Conservation (phyloP, 1,284 basidiomycete genomes). For the Heterobasidion irregulare region DNA sequence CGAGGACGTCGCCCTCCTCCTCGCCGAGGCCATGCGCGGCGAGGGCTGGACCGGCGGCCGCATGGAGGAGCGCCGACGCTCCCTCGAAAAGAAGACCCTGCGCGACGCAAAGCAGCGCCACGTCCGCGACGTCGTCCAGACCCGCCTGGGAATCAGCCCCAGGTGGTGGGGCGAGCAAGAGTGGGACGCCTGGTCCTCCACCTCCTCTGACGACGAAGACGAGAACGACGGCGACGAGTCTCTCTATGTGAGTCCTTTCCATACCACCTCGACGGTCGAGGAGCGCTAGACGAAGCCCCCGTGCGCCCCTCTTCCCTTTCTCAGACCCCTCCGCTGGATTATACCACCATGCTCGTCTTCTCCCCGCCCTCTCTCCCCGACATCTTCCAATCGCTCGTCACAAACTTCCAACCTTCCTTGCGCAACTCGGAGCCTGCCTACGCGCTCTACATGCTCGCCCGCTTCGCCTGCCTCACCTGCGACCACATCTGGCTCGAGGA, state of each 20-base stretch:
- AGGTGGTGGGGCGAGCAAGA: constrained; percentile 59
- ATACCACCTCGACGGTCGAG: too few species aligned
- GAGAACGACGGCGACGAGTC: constrained; percentile 36
- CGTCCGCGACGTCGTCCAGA: constrained; percentile 46
- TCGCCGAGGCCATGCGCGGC: constrained; percentile 76
- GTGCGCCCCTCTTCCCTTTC: too few species aligned
- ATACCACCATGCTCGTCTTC: constrained; percentile 86
- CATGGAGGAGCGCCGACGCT: constrained; percentile 53
- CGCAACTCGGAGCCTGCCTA: constrained; percentile 77
- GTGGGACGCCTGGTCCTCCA: constrained; percentile 21
- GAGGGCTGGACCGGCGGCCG: constrained; percentile 66
- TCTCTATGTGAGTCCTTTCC: constrained; percentile 39
- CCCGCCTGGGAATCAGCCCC: constrained; percentile 43
- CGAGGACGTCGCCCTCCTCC: constrained; percentile 69
- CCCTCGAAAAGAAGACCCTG: constrained; percentile 48
- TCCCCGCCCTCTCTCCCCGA: constrained; percentile 68
- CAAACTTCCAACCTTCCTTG: constrained; percentile 56
- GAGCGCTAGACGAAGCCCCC: too few species aligned
- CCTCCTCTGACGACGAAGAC: constrained; percentile 33
- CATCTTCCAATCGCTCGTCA: constrained; percentile 78
- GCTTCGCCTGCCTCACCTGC: constrained; percentile 81
- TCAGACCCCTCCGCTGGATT: constrained; percentile 66
- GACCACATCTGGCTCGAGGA: constrained; percentile 90
- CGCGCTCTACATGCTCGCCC: constrained; percentile 74
- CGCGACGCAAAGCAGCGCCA: constrained; percentile 43